phyloP scores from a whole-genome alignment of 768 basidiomycete genomes.

The Suillus lakei region DNA sequence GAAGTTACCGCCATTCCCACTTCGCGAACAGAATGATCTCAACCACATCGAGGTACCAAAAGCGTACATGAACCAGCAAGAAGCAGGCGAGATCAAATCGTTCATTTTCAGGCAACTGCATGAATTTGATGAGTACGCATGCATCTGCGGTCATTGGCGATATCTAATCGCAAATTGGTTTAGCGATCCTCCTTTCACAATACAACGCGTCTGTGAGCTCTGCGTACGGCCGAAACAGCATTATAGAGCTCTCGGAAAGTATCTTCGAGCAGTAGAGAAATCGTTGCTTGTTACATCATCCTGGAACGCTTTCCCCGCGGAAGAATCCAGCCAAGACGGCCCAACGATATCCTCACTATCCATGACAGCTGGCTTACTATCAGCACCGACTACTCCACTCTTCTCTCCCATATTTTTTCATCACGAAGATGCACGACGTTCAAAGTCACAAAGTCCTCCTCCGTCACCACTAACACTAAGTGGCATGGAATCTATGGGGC shows the following conservation, averaged over 20 bases:
- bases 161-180: conserved; percentile 13
- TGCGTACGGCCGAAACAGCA: conserved; percentile 68
- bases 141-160: background rate
- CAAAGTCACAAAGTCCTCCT: conserved; percentile 79
- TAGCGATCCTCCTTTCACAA: conserved; percentile 80
- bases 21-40: conserved; percentile 53
- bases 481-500: conserved; percentile 36
- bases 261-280: conserved; percentile 85
- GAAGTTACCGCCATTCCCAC: conserved; percentile 75
- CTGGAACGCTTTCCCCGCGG: conserved; percentile 68
- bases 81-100: conserved; percentile 61
- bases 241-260: conserved; percentile 84
- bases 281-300: conserved; percentile 84
- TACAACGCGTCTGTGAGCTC: conserved; percentile 88
- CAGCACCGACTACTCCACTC: conserved; percentile 75
- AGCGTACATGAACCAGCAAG: conserved; percentile 61
- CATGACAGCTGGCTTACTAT: conserved; percentile 51
- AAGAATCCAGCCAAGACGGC: conserved; percentile 34
- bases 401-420: conserved; percentile 90
- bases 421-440: conserved; percentile 81
- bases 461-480: conserved; percentile 70
- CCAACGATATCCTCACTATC: conserved; percentile 37
- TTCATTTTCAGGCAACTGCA: conserved; percentile 68
- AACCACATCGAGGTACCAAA: conserved; percentile 60
- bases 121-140: conserved; percentile 72